A percentile compares a stretch with the other conserved stretches of the same genome.
These are phyloP conservation scores for Kurtzmaniella cleridarum DNA, from an alignment of 805 yeast genomes.

Conservation along the genomic window DNA sequence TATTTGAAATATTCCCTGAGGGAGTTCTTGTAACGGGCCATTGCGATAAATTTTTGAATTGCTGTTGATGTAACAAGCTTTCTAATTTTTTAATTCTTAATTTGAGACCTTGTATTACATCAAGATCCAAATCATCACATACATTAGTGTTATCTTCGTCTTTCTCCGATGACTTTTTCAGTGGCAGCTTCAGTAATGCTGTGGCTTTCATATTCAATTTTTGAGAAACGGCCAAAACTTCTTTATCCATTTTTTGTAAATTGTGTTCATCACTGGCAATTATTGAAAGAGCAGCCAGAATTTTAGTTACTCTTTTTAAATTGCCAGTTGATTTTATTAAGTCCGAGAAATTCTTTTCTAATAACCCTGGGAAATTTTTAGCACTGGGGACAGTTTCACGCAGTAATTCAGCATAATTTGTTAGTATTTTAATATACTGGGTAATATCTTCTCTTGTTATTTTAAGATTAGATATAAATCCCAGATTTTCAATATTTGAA, in stretches of 20 bases:
- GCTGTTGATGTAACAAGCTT: conserved; percentile 69
- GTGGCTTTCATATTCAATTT: not conserved
- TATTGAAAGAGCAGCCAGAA: conserved; percentile 25
- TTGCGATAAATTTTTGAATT: conserved; percentile 47
- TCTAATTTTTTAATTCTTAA: conserved; percentile 73
- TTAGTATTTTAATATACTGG: conserved; percentile 21
- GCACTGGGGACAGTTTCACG: conserved; percentile 4
- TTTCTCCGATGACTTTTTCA: conserved; percentile 8
- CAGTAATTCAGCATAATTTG: conserved; percentile 21
- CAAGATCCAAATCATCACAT: conserved; percentile 28
- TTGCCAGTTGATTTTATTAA: conserved; percentile 35
- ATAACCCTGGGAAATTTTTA: conserved; percentile 30
- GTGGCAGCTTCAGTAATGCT: conserved; percentile 8
- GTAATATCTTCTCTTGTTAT: conserved; percentile 29
- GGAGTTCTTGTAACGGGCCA: conserved; percentile 31
- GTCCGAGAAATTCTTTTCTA: conserved; percentile 42
- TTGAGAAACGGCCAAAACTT: conserved; percentile 1
- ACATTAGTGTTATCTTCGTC: conserved; percentile 14
- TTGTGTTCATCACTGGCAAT: conserved; percentile 13
- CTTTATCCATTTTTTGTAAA: conserved; percentile 1
- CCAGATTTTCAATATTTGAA: conserved; percentile 11
- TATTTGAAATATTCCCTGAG: not conserved
- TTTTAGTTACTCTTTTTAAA: conserved; percentile 29
- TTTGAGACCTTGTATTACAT: conserved; percentile 56
- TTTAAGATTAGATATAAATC: conserved; percentile 28